phyloP scores from a whole-genome alignment of 768 basidiomycete species.

The Rhizopogon vinicolor region DNA sequence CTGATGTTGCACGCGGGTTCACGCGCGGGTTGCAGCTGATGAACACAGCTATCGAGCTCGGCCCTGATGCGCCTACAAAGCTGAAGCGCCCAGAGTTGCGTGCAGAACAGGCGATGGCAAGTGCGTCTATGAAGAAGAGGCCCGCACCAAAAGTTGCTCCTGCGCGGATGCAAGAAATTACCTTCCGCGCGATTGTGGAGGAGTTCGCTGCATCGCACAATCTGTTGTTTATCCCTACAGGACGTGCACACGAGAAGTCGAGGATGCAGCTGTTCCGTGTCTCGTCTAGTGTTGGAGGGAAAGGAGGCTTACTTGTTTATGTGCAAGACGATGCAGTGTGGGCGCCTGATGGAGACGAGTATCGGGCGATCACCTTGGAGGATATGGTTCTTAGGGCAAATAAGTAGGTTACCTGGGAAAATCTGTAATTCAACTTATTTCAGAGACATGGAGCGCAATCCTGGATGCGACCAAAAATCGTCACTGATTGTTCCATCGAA shows the following conservation, averaged over 20 bases:
- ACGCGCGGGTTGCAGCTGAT: constrained; percentile 87
- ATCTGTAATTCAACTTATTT: too few species aligned
- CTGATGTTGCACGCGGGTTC: constrained; percentile 74
- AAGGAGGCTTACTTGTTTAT: constrained; percentile 85
- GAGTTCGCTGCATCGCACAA: constrained; percentile 84
- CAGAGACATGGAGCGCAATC: too few species aligned
- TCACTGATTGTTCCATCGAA: not conserved
- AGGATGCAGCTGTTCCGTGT: constrained; percentile 89
- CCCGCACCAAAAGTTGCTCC: constrained; percentile 35
- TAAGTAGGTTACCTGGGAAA: constrained; percentile 10
- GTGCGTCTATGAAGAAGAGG: constrained; percentile 15
- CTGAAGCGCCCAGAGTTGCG: constrained; percentile 65
- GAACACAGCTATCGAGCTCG: constrained; percentile 89
- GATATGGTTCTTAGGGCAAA: constrained; percentile 77
- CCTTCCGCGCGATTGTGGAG: constrained; percentile 91
- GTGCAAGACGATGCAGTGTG: constrained; percentile 93
- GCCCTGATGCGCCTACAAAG: constrained; percentile 65
- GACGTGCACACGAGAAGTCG: constrained; percentile 77
- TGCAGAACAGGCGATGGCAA: constrained; percentile 35
- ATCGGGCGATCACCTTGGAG: constrained; percentile 77
- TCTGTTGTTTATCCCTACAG: constrained; percentile 84
- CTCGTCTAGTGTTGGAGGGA: constrained; percentile 72
- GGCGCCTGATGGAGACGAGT: constrained; percentile 64
- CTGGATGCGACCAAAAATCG: too few species aligned
- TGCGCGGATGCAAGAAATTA: constrained; percentile 72